Percentiles rank a stretch among this genome's conserved stretches.
These are phyloP conservation scores for Globisporangium megalacanthum DNA, from an alignment of 352 stramenopile species.

Conservation along the genomic window DNA sequence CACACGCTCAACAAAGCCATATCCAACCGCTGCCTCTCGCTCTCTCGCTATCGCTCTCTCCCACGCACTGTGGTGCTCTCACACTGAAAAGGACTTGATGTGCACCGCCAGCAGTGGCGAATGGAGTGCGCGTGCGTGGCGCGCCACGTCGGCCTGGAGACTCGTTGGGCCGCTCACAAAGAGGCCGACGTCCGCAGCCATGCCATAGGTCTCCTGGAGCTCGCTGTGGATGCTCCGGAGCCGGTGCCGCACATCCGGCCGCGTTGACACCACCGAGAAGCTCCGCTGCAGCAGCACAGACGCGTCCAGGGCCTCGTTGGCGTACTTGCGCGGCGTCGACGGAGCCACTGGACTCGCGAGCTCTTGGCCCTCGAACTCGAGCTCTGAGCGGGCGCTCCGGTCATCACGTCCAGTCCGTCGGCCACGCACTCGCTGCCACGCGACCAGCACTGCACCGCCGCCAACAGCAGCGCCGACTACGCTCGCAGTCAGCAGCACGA, in stretches of 20 bases:
- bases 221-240: constrained; percentile 33
- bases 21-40: background rate
- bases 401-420: constrained; percentile 14
- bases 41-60: background rate
- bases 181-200: constrained; percentile 30
- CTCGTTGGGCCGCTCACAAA: constrained; percentile 39
- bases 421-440: constrained; percentile 5
- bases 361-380: constrained; percentile 30
- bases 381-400: constrained; percentile 22
- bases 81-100: constrained; percentile 49
- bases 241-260: constrained; percentile 29
- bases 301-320: constrained; percentile 14
- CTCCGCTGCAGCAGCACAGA: constrained; percentile 20
- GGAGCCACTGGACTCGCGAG: constrained; percentile 27
- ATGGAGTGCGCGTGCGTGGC: constrained; percentile 24
- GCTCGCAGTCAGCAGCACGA: constrained; percentile 24
- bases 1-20: no score
- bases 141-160: constrained; percentile 28
- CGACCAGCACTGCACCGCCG: constrained; percentile 18
- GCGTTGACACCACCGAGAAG: constrained; percentile 34
- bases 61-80: background rate
- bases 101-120: constrained; percentile 30
- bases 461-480: constrained; percentile 24
- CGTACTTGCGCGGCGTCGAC: constrained; percentile 28
- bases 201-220: constrained; percentile 44